These are phyloP conservation scores for Aspergillus amoenus DNA, from an alignment of 2,329 filamentous ascomycete genomes.

Conservation along the genomic window DNA sequence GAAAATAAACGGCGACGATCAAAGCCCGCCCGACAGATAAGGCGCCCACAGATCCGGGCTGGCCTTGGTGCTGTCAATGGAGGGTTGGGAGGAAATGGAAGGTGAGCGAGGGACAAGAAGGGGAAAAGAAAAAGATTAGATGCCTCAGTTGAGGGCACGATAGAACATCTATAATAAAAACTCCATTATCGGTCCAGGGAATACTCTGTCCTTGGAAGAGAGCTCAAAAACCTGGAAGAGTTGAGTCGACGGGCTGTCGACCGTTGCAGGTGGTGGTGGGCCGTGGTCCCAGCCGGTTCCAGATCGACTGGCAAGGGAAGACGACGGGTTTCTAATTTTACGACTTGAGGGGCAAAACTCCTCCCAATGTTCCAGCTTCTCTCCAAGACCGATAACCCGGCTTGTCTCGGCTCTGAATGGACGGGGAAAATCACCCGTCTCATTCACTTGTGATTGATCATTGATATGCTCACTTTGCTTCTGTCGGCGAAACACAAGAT, in stretches of 20 bases:
- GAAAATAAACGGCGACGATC: neutral
- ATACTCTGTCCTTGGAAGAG: neutral
- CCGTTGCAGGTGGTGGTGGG: neutral
- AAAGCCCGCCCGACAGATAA: slow-evolving; percentile 7
- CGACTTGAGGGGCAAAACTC: neutral
- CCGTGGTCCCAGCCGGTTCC: neutral
- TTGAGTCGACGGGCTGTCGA: neutral
- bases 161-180: slow-evolving; percentile 1
- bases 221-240: neutral
- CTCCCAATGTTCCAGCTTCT: neutral
- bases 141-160: neutral
- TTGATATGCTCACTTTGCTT: neutral
- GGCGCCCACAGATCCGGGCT: slow-evolving; percentile 1
- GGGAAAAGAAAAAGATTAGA: neutral
- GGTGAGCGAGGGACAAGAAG: neutral
- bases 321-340: neutral
- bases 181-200: neutral
- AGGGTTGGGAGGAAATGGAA: neutral
- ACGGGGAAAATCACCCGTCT: neutral
- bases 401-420: neutral
- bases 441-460: neutral
- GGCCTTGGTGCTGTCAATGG: neutral
- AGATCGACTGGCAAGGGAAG: neutral
- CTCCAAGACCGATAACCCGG: neutral
- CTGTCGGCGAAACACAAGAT: too few species aligned